Percentiles rank a stretch among this genome's conserved stretches.
These are phyloP conservation scores for Ustilago crameri DNA, from an alignment of 1,284 basidiomycete genomes.

Conservation along the genomic window DNA sequence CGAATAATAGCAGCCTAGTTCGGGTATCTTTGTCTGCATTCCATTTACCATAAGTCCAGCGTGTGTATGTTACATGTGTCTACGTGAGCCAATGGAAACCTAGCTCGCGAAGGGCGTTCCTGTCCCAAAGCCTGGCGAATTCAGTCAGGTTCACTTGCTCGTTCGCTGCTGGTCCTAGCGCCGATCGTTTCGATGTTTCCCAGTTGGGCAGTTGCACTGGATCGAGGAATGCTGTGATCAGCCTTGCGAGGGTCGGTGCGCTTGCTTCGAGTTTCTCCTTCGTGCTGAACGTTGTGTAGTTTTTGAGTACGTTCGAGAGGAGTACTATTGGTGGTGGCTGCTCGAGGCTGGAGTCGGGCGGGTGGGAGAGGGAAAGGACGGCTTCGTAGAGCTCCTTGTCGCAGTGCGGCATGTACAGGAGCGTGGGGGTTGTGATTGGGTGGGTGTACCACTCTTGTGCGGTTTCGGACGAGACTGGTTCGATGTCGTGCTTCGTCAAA, in stretches of 20 bases:
- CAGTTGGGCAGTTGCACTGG: conserved; percentile 17
- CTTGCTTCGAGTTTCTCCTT: neutral
- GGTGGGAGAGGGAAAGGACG: conserved; percentile 13
- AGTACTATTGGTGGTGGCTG: conserved; percentile 9
- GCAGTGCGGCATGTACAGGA: conserved; percentile 51
- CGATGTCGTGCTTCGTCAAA: conserved; percentile 2
- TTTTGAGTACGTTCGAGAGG: conserved; percentile 24
- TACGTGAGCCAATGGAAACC: conserved; percentile 32
- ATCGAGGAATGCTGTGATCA: neutral
- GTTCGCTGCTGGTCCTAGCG: neutral
- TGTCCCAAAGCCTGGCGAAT: conserved; percentile 14
- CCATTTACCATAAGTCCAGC: too few species aligned
- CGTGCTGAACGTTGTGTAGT: conserved; percentile 8
- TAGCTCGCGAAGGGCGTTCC: conserved; percentile 30
- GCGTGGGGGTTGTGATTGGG: neutral
- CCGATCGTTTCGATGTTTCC: neutral
- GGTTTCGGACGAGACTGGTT: too few species aligned
- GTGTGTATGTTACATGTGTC: too few species aligned
- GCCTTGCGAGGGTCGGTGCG: conserved; percentile 1
- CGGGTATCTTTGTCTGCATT: too few species aligned
- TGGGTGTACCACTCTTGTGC: conserved; percentile 3
- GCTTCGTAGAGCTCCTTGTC: conserved; percentile 33
- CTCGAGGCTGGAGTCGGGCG: neutral
- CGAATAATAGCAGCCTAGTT: too few species aligned
- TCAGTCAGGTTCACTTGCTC: neutral